phyloP scores from a whole-genome alignment of 2,329 filamentous ascomycete genomes.

The Aspergillus tanneri region DNA sequence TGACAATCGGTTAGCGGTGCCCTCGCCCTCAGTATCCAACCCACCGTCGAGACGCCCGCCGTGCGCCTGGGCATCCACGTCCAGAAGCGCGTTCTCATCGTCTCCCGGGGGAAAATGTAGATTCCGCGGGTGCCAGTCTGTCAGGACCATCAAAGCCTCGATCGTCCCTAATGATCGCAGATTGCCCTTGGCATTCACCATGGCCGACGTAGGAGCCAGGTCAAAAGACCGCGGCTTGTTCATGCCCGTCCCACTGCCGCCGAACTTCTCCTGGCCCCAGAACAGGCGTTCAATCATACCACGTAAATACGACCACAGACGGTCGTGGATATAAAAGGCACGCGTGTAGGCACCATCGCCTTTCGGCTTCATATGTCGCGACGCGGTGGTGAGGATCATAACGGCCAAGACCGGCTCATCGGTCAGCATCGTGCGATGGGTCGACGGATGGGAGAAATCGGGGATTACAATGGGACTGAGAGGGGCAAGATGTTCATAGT shows the following conservation, averaged over 20 bases:
- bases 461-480: slow-evolving; percentile 91
- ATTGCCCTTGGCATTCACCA: slow-evolving; percentile 64
- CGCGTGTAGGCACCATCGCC: slow-evolving; percentile 79
- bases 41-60: slow-evolving; percentile 54
- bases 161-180: slow-evolving; percentile 88
- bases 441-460: slow-evolving; percentile 79
- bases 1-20: slow-evolving; percentile 46
- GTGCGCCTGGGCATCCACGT: slow-evolving; percentile 67
- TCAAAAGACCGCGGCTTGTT: slow-evolving; percentile 69
- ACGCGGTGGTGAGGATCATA: slow-evolving; percentile 86
- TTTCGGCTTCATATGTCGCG: slow-evolving; percentile 76
- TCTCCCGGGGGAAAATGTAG: slow-evolving; percentile 82
- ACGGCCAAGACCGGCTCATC: slow-evolving; percentile 93
- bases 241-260: slow-evolving; percentile 61
- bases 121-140: slow-evolving; percentile 94
- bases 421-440: slow-evolving; percentile 74
- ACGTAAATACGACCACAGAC: slow-evolving; percentile 89
- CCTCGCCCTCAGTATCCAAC: slow-evolving; percentile 41
- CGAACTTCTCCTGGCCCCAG: slow-evolving; percentile 95
- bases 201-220: slow-evolving; percentile 58
- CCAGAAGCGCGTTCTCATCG: slow-evolving; percentile 63
- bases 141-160: slow-evolving; percentile 88
- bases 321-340: slow-evolving; percentile 88
- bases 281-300: slow-evolving; percentile 94
- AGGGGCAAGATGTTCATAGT: slow-evolving; percentile 87